phyloP scores from a whole-genome alignment of 1,139 yeast species.

The Ogataea hybrid region DNA sequence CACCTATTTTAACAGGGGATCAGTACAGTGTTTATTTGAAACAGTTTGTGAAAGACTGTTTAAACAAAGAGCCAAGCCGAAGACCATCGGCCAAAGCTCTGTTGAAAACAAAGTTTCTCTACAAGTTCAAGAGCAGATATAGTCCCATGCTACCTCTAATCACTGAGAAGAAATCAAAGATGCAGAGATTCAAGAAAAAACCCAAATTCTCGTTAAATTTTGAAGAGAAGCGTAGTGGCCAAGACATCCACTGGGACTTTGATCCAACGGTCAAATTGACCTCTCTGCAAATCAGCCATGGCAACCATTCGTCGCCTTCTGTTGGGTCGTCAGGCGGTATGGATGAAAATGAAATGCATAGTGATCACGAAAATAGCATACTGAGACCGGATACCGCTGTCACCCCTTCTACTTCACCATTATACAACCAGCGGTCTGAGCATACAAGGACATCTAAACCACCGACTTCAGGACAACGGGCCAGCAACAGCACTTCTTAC shows the following conservation, averaged over 20 bases:
- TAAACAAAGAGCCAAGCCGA: slow-evolving; percentile 56
- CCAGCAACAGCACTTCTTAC: not conserved
- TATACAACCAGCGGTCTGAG: slow-evolving; percentile 14
- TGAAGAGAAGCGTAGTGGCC: slow-evolving; percentile 25
- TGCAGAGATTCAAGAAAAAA: slow-evolving; percentile 15
- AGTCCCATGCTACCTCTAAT: slow-evolving; percentile 24
- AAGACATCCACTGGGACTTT: slow-evolving; percentile 26
- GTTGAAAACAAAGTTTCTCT: slow-evolving; percentile 60
- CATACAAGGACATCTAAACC: slow-evolving; percentile 8
- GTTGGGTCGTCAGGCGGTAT: slow-evolving; percentile 9
- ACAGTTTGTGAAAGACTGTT: slow-evolving; percentile 65
- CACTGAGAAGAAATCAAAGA: slow-evolving; percentile 16
- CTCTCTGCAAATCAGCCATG: not conserved
- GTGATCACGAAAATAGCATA: slow-evolving; percentile 13
- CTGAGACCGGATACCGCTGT: slow-evolving; percentile 14
- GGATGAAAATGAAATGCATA: slow-evolving; percentile 13
- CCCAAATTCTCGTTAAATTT: slow-evolving; percentile 27
- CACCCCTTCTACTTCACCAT: slow-evolving; percentile 20
- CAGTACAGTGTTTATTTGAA: slow-evolving; percentile 37
- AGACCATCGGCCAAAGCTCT: slow-evolving; percentile 60
- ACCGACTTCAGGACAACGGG: slow-evolving; percentile 1
- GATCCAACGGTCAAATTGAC: slow-evolving; percentile 13
- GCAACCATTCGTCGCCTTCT: slow-evolving; percentile 1
- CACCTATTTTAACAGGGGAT: slow-evolving; percentile 51
- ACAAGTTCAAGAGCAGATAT: slow-evolving; percentile 39